Conservation (phyloP, 2,329 filamentous ascomycete genomes). For the Hortaea sp. region DNA sequence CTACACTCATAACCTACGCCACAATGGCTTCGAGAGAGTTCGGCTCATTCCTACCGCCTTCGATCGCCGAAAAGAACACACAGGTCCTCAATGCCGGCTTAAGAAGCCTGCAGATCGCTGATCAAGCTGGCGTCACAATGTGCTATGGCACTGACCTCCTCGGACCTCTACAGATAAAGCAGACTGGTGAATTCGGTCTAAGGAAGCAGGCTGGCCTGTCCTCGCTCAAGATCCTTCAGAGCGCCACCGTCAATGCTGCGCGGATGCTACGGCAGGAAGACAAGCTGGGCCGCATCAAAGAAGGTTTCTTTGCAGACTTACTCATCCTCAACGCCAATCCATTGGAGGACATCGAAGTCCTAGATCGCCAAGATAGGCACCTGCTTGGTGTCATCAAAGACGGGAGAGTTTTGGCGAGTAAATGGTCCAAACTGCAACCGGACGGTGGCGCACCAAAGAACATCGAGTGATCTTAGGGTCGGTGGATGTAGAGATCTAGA, state of each 20-base stretch:
- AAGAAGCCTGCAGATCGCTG: constrained; percentile 37
- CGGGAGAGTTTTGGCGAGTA: constrained; percentile 36
- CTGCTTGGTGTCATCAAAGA: constrained; percentile 47
- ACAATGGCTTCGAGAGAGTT: constrained; percentile 39
- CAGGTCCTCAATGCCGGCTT: constrained; percentile 41
- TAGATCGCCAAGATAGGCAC: constrained; percentile 40
- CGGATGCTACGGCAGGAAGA: constrained; percentile 38
- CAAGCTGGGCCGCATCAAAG: constrained; percentile 40
- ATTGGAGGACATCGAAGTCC: constrained; percentile 43
- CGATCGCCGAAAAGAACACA: constrained; percentile 40
- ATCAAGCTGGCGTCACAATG: constrained; percentile 44
- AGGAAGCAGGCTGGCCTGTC: constrained; percentile 35
- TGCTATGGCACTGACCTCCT: constrained; percentile 49
- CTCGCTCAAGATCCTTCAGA: constrained; percentile 37
- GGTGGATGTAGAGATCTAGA: too few relatives aligned
- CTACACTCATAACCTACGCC: constrained; percentile 43
- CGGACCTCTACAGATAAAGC: constrained; percentile 39
- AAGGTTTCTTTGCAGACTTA: constrained; percentile 44
- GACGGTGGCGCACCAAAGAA: constrained; percentile 3
- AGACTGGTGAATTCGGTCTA: constrained; percentile 41
- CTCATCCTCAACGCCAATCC: constrained; percentile 45
- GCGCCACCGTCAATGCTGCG: constrained; percentile 45
- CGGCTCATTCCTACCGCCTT: constrained; percentile 34
- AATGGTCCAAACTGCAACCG: constrained; percentile 19
- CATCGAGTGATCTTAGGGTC: constrained; percentile 1